Percentiles rank a stretch among this genome's conserved stretches.
Evolutionary conservation across 2,329 filamentous ascomycete genomes (phyloP).

Genomic region (Monosporascus sp.): DNA sequence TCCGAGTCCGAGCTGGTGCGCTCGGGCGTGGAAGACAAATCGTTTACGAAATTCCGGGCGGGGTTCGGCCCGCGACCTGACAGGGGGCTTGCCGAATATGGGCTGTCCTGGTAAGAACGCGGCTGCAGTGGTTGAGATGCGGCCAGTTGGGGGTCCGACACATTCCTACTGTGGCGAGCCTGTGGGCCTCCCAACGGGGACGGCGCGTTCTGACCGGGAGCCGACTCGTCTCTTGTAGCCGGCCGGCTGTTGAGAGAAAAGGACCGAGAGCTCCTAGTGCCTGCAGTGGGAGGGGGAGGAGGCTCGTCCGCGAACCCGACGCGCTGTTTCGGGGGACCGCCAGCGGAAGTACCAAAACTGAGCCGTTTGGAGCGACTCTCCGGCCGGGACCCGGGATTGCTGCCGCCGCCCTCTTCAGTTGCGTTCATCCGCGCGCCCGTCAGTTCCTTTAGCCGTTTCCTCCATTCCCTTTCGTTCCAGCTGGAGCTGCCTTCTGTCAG

Average conservation of each 20-base stretch:
- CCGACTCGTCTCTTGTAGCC: slow-evolving; percentile 42
- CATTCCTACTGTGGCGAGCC: slow-evolving; percentile 38
- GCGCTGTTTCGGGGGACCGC: slow-evolving; percentile 32
- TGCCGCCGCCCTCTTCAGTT: slow-evolving; percentile 44
- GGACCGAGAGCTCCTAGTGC: slow-evolving; percentile 44
- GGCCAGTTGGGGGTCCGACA: slow-evolving; percentile 38
- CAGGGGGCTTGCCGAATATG: slow-evolving; percentile 23
- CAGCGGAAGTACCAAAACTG: slow-evolving; percentile 40
- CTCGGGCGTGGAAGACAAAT: slow-evolving; percentile 43
- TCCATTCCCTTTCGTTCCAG: slow-evolving; percentile 88
- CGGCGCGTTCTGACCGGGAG: slow-evolving; percentile 34
- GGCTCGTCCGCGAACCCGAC: slow-evolving; percentile 56
- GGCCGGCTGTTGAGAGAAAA: slow-evolving; percentile 38
- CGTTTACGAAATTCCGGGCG: slow-evolving; percentile 34
- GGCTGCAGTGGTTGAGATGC: slow-evolving; percentile 17
- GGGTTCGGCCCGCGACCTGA: slow-evolving; percentile 30
- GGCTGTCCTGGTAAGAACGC: slow-evolving; percentile 18
- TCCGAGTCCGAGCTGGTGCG: slow-evolving; percentile 55
- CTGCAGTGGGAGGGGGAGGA: slow-evolving; percentile 30
- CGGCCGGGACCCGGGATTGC: slow-evolving; percentile 40
- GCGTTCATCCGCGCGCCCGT: slow-evolving; percentile 73
- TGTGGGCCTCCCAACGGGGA: slow-evolving; percentile 27
- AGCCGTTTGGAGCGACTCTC: slow-evolving; percentile 54
- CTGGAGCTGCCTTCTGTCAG: slow-evolving; percentile 66
- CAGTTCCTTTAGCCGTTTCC: slow-evolving; percentile 79